A percentile compares a stretch with the other conserved stretches of the same genome.
Conservation (phyloP, 352 stramenopile species). For the Blastocystis sp. region DNA sequence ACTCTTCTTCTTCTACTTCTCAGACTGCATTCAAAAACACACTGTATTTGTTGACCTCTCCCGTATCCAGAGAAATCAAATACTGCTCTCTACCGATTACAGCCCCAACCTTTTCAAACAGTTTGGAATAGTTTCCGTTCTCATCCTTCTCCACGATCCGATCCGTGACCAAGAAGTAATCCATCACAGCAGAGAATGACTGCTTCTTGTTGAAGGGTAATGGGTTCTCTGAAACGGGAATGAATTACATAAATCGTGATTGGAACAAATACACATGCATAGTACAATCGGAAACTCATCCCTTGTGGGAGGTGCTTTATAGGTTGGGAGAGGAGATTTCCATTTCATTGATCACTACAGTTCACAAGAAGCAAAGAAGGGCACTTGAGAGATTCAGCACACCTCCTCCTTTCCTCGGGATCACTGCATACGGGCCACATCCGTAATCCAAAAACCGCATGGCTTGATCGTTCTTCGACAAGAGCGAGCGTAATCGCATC, state of each 20-base stretch:
- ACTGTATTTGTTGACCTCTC: slow-evolving; percentile 7
- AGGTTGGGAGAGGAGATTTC: neutral
- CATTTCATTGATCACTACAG: neutral
- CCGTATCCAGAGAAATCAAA: neutral
- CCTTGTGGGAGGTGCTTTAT: too few species aligned
- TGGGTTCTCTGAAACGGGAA: neutral
- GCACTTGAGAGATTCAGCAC: neutral
- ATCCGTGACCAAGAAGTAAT: slow-evolving; percentile 40
- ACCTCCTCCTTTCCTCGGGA: neutral
- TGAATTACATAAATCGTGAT: too few species aligned
- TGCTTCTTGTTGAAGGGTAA: neutral
- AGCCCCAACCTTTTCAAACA: neutral
- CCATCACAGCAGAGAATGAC: neutral
- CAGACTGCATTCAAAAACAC: neutral
- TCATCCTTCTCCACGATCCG: neutral
- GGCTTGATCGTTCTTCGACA: neutral
- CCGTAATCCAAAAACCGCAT: neutral
- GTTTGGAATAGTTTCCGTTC: neutral
- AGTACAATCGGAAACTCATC: neutral
- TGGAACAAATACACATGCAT: neutral
- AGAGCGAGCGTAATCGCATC: neutral
- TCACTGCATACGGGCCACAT: neutral
- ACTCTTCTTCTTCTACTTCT: neutral
- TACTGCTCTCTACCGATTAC: slow-evolving; percentile 8
- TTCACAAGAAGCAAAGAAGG: neutral